phyloP scores from a whole-genome alignment of 768 basidiomycete species.

The Xanthoconium purpureum region DNA sequence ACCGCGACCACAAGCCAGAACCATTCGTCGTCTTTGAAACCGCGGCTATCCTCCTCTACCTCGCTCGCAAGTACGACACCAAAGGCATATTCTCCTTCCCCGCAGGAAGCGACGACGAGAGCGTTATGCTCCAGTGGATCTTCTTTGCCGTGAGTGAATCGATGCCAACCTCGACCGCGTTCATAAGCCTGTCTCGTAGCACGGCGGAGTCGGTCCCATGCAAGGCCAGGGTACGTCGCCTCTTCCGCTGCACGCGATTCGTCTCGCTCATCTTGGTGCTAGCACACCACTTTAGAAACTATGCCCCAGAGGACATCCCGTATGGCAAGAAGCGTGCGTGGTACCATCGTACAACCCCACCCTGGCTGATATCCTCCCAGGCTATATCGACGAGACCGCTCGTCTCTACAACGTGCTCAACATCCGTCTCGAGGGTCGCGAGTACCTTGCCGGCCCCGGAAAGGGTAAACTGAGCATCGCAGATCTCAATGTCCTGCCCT shows the following conservation, averaged over 20 bases:
- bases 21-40: slow-evolving; percentile 73
- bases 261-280: neutral
- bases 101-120: slow-evolving; percentile 55
- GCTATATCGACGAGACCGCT: slow-evolving; percentile 78
- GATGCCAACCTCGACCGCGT: neutral
- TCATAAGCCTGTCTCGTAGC: slow-evolving; percentile 37
- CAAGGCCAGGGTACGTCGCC: slow-evolving; percentile 57
- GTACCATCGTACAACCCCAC: neutral
- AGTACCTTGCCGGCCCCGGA: slow-evolving; percentile 77
- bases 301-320: slow-evolving; percentile 63
- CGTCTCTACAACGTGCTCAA: slow-evolving; percentile 84
- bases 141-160: slow-evolving; percentile 63
- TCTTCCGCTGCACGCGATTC: slow-evolving; percentile 4
- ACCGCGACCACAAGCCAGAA: slow-evolving; percentile 48
- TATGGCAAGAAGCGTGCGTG: slow-evolving; percentile 62
- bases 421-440: slow-evolving; percentile 66
- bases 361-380: slow-evolving; percentile 33
- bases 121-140: slow-evolving; percentile 80
- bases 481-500: slow-evolving; percentile 66
- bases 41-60: slow-evolving; percentile 80
- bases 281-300: slow-evolving; percentile 71
- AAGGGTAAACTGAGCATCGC: slow-evolving; percentile 67
- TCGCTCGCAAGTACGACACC: slow-evolving; percentile 77
- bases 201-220: slow-evolving; percentile 86
- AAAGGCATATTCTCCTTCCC: slow-evolving; percentile 70